Evolutionary conservation across 345 rosid species (phyloP), one percentile per base, ranked within the genome.

Genomic region (Bruguiera sexangula): DNA sequence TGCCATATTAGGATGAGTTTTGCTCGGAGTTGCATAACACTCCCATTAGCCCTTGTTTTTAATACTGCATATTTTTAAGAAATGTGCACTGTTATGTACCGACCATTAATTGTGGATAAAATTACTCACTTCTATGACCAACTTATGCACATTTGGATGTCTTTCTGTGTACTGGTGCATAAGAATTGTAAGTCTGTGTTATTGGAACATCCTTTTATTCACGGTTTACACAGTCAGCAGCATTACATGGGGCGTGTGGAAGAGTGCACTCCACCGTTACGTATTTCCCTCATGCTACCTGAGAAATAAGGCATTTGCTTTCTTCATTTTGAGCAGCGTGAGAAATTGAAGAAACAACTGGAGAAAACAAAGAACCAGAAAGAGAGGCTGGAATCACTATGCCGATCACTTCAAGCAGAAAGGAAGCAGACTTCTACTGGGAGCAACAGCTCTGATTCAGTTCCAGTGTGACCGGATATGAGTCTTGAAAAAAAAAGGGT

Each of bases 351-450:
- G 89, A 87, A 88, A 77, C 88, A 79, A 64, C 74, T 91, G 73
- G 93, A 91, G 87, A 94, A 87, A 82, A 83, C 85, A 26, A 94
- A 85, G 87, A 94, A 94, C 63, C 98, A 94, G 81, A 94, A 94
- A 78, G 95, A 87, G 53, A 91, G 85, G 82, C 91, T 89, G 39
- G 98, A 94, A 79, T 89, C 93, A 9, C 79, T 91, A 68, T 94
- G 95, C 81, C 84, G 97, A 62, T 85, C 95, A n/a, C 96, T 91
- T 73, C 98, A 89, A 76, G 93, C 95, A 10, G 96, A 94, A 79
- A 82, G 97, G 82, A 91, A 84, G 73, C 95, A 84, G 69, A 82
- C 74, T 60, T 56, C 83, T 0, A 57, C 19, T 1, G 77, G 56
- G 37, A 65, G 76, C 75, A 82, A 57, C 72, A 61, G 57, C 73